Percentiles rank a stretch among this genome's conserved stretches.
Conservation (phyloP, 2,329 filamentous ascomycete species). For the Pseudocercospora fijiensis region DNA sequence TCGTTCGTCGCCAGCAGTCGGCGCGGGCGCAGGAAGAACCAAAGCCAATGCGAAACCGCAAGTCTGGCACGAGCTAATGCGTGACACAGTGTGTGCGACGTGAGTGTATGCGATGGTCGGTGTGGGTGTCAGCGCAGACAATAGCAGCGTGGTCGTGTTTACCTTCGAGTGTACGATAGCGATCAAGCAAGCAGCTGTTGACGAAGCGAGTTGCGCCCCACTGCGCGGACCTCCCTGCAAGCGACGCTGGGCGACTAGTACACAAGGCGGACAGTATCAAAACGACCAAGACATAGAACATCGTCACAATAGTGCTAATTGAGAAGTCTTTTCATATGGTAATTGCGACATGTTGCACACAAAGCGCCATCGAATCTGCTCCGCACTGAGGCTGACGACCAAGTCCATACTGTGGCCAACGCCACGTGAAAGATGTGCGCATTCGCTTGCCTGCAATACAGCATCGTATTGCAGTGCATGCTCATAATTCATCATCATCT, state of each 20-base stretch:
- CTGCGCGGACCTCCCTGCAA: not conserved
- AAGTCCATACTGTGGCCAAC: too few relatives aligned
- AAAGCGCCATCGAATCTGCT: not conserved
- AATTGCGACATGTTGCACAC: not conserved
- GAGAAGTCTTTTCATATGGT: not conserved
- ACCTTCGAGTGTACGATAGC: not conserved
- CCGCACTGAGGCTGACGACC: not conserved
- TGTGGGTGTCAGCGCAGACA: not conserved
- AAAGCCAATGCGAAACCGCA: not conserved
- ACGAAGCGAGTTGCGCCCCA: not conserved
- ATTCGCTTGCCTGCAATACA: not conserved
- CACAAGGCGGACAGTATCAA: not conserved
- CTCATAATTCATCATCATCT: conserved; percentile 39
- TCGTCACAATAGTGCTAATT: not conserved
- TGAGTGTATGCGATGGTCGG: not conserved
- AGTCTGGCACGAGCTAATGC: not conserved
- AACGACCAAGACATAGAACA: not conserved
- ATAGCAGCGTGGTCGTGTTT: not conserved
- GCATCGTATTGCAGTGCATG: not conserved
- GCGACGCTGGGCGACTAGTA: not conserved
- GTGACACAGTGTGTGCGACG: not conserved
- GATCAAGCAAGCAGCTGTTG: not conserved
- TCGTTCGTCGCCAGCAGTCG: not conserved
- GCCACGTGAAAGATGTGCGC: not conserved
- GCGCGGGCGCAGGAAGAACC: not conserved